phyloP scores from a whole-genome alignment of 495 filamentous ascomycete genomes.

The Cenococcum geophilum region DNA sequence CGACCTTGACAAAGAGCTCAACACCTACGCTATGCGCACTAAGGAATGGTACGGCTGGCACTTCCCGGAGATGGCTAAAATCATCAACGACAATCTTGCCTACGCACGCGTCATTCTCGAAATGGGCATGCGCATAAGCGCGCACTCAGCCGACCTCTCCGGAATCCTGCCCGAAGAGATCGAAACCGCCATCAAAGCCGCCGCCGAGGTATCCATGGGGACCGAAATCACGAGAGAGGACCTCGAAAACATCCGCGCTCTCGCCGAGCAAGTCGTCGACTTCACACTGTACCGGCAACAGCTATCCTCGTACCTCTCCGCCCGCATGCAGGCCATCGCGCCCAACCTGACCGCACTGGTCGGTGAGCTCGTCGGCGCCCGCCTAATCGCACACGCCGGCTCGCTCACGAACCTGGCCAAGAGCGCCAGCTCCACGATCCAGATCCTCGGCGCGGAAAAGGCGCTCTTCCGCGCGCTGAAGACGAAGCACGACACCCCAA shows the following conservation, averaged over 20 bases:
- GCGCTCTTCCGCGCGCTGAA: slow-evolving; percentile 96
- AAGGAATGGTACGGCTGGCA: slow-evolving; percentile 99
- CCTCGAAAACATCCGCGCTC: slow-evolving; percentile 78
- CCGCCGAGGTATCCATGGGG: slow-evolving; percentile 96
- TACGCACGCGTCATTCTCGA: slow-evolving; percentile 79
- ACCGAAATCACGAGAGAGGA: slow-evolving; percentile 90
- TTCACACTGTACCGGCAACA: slow-evolving; percentile 85
- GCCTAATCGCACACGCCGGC: slow-evolving; percentile 92
- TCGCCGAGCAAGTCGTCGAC: slow-evolving; percentile 87
- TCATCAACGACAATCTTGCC: slow-evolving; percentile 95
- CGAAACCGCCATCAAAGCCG: slow-evolving; percentile 82
- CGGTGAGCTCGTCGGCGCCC: slow-evolving; percentile 88
- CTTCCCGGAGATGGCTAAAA: slow-evolving; percentile 94
- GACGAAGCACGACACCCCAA: slow-evolving; percentile 98
- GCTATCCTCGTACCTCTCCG: slow-evolving; percentile 79
- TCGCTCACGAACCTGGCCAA: slow-evolving; percentile 95
- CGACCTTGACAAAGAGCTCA: slow-evolving; percentile 97
- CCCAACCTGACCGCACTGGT: slow-evolving; percentile 93
- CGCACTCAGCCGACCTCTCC: slow-evolving; percentile 67
- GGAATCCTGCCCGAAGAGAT: slow-evolving; percentile 97
- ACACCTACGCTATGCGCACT: slow-evolving; percentile 96
- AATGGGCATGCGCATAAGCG: slow-evolving; percentile 81
- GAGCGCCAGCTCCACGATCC: slow-evolving; percentile 89
- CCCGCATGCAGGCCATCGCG: slow-evolving; percentile 94
- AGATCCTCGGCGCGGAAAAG: slow-evolving; percentile 98